Evolutionary conservation across 2,329 filamentous ascomycete species (phyloP), one percentile per base, ranked within the genome.

Genomic region (Diaporthe sp.): DNA sequence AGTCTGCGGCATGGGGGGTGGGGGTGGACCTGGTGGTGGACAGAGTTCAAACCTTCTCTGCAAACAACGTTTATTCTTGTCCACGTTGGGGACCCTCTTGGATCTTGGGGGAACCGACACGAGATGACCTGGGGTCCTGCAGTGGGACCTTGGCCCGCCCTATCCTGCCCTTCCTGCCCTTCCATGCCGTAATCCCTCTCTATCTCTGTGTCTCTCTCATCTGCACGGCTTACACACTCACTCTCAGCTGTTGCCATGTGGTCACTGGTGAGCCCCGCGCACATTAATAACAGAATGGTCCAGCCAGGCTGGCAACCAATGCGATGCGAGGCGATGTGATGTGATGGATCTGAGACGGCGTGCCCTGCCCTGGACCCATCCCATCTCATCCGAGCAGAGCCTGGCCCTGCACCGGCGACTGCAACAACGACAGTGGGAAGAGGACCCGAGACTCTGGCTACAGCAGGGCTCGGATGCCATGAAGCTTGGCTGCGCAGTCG

Each of bases 401-500:
- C 61, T 61, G 34, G 34, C 34, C 34, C 22, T 67, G 44, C 20
- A 22, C 44, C 22, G 13, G 4, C 47, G 49, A n/a, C 65, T 68
- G 68, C 37, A 58, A 60, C 53, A 71, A 34, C 47, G 49, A 44
- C 58, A 47, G 44, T 20, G 49, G 17, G 51, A 34, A 13, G 9
- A 15, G 44, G 71, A 73, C 71, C 71, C 71, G 71, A 73, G 71
- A 55, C 58, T 73, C 61, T 73, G 71, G 71, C 58, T 37, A 73
- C 58, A 10, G 71, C 47, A 63, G 34, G 58, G 44, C 31, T 60
- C 57, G 34, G 60, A 68, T 47, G 61, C 37, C 61, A 71, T 60
- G 63, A 71, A 60, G 72, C 51, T 60, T 42, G 55, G 37, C 51
- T 51, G 65, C 39, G 65, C 63, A 60, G 51, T 49, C 61, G 72